phyloP scores from a whole-genome alignment of 768 basidiomycete genomes.

The Auricularia heimuer region DNA sequence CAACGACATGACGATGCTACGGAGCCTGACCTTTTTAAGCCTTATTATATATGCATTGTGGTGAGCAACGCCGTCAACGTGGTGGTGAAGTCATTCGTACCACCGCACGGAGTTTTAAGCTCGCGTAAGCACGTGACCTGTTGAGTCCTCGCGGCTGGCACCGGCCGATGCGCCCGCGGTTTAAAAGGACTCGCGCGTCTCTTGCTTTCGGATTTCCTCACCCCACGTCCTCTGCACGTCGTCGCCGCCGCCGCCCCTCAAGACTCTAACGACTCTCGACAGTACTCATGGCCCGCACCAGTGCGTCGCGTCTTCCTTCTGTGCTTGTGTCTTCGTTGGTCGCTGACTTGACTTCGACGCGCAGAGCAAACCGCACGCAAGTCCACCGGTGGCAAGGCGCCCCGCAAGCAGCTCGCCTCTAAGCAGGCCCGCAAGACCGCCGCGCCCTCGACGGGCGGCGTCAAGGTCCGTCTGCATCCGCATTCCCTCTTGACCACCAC shows the following conservation, averaged over 20 bases:
- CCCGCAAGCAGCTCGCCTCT: conserved; percentile 27
- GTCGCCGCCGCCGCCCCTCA: not conserved
- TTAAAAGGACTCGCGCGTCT: no score
- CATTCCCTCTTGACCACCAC: no score
- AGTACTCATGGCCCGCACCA: not conserved
- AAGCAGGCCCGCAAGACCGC: conserved; percentile 27
- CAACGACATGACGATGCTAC: no score
- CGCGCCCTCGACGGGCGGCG: conserved; percentile 1
- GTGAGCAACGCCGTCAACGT: no score
- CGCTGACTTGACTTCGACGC: not conserved
- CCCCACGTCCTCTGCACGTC: not conserved
- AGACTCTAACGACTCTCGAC: not conserved
- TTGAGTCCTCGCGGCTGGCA: not conserved
- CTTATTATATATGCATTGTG: no score
- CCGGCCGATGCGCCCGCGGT: no score
- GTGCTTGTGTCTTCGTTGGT: not conserved
- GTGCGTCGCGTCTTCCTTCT: not conserved
- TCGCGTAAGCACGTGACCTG: not conserved
- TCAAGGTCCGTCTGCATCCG: not conserved
- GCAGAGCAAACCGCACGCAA: conserved; percentile 25
- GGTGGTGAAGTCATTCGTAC: no score
- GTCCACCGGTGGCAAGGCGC: conserved; percentile 25
- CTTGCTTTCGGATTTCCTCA: not conserved
- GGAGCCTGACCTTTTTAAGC: no score
- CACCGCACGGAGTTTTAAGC: not conserved